Conservation (phyloP, 805 yeast genomes). For the Suhomyces sp. region DNA sequence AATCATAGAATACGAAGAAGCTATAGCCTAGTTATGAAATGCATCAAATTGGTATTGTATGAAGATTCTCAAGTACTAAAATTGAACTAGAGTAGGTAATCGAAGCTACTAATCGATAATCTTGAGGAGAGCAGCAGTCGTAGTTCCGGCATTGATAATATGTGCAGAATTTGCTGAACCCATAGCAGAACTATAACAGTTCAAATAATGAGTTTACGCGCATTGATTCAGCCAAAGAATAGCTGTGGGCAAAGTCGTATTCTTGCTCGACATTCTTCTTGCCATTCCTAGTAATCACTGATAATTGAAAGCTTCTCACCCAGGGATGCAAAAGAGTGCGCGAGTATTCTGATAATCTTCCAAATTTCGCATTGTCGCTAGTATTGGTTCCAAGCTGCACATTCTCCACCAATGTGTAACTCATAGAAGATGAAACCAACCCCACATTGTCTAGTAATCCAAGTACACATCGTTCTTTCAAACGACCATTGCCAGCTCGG, state of each 20-base stretch:
- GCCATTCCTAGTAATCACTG: no score
- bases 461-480: neutral
- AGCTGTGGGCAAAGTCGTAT: neutral
- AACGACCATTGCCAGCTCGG: neutral
- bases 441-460: neutral
- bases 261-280: neutral
- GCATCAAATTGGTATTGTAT: no score
- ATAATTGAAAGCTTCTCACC: no score
- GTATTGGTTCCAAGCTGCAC: neutral
- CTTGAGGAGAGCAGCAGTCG: neutral
- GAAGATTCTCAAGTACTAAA: neutral
- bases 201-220: neutral
- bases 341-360: no score
- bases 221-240: neutral
- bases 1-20: neutral
- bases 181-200: no score
- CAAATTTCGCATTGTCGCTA: neutral
- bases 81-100: neutral
- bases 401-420: neutral
- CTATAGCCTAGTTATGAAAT: neutral
- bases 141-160: neutral
- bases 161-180: neutral
- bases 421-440: neutral
- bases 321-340: no score
- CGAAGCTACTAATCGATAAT: no score